These are phyloP conservation scores for Collybiopsis confluens DNA, from an alignment of 768 basidiomycete genomes.

Conservation along the genomic window DNA sequence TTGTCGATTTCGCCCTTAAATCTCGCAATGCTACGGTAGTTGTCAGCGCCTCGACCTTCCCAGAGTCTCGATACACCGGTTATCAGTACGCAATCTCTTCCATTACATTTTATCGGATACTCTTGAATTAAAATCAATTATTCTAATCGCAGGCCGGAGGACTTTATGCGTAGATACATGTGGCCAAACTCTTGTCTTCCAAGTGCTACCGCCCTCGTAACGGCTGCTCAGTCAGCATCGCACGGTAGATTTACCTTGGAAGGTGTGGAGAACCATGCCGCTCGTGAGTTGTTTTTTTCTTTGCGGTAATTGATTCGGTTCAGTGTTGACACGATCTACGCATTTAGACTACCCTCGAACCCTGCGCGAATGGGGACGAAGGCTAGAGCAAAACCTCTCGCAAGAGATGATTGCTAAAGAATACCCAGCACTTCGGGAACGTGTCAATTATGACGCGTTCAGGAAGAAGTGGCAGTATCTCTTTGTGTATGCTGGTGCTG, in stretches of 20 bases:
- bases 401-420: slow-evolving; percentile 55
- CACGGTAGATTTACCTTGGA: slow-evolving; percentile 79
- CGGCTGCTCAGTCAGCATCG: slow-evolving; percentile 65
- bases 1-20: slow-evolving; percentile 77
- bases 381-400: slow-evolving; percentile 62
- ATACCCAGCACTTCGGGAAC: slow-evolving; percentile 56
- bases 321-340: neutral
- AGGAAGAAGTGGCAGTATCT: slow-evolving; percentile 82
- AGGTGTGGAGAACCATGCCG: slow-evolving; percentile 78
- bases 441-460: slow-evolving; percentile 61
- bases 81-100: slow-evolving; percentile 58
- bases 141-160: slow-evolving; percentile 56
- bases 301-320: neutral
- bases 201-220: slow-evolving; percentile 76
- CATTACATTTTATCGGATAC: slow-evolving; percentile 4
- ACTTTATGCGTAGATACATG: slow-evolving; percentile 87
- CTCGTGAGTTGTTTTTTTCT: slow-evolving; percentile 45
- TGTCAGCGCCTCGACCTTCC: slow-evolving; percentile 67
- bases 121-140: neutral
- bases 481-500: slow-evolving; percentile 77
- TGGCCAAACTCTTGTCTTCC: slow-evolving; percentile 89
- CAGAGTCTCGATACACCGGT: slow-evolving; percentile 59
- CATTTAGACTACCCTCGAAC: slow-evolving; percentile 80
- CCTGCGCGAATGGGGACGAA: slow-evolving; percentile 84
- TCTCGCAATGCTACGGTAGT: slow-evolving; percentile 62